phyloP scores from a whole-genome alignment of 345 rosid species.

The Syzygium oleosum region DNA sequence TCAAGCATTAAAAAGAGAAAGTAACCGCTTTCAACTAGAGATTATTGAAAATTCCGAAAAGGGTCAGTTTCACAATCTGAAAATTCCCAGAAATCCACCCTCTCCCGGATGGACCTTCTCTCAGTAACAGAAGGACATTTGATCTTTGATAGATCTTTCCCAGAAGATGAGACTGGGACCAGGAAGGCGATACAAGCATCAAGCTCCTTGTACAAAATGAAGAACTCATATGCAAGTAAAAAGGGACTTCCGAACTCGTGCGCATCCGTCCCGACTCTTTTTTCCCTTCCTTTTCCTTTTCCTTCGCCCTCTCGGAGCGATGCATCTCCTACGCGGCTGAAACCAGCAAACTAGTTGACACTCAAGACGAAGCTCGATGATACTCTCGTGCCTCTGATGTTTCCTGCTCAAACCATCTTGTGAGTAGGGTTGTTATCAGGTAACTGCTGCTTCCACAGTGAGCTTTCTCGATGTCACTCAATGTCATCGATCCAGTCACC shows the following conservation, averaged over 20 bases:
- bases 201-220: not conserved
- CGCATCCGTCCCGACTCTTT: not conserved
- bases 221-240: not conserved
- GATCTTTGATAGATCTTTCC: not conserved
- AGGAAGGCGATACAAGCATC: not conserved
- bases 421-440: not conserved
- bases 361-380: not conserved
- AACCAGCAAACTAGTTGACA: not conserved
- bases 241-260: not conserved
- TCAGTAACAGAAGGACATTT: not conserved
- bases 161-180: not conserved
- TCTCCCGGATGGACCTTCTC: not conserved
- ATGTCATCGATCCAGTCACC: conserved; percentile 98
- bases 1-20: not conserved
- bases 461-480: conserved; percentile 29
- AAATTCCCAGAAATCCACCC: not conserved
- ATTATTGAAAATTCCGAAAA: not conserved
- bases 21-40: not conserved
- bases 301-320: not conserved
- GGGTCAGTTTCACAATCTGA: not conserved
- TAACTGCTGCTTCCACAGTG: not conserved
- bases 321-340: not conserved
- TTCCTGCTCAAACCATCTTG: not conserved
- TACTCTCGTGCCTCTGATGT: not conserved
- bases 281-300: not conserved